Conservation (phyloP, 768 basidiomycete genomes). For the Psilocybe cubensis region DNA sequence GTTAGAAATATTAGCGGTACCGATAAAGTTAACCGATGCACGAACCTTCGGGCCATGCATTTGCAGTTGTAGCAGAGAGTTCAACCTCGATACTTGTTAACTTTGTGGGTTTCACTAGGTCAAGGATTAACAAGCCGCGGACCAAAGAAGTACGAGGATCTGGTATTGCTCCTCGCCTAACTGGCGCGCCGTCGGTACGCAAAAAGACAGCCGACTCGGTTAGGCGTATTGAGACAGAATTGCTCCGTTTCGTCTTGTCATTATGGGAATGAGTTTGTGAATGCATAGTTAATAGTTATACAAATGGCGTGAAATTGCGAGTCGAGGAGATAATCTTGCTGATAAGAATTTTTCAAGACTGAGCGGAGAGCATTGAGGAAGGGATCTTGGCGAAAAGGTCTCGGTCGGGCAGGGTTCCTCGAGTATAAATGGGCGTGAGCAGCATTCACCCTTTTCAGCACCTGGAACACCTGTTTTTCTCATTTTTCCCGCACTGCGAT, state of each 20-base stretch:
- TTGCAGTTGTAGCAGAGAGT: constrained; percentile 70
- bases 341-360: background rate
- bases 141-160: constrained; percentile 53
- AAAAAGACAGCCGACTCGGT: constrained; percentile 80
- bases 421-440: background rate
- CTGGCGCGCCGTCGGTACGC: constrained; percentile 44
- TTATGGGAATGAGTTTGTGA: background rate
- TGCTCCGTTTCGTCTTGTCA: constrained; percentile 32
- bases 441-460: background rate
- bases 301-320: background rate
- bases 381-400: background rate
- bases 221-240: constrained; percentile 58
- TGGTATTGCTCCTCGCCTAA: constrained; percentile 26
- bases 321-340: background rate
- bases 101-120: constrained; percentile 74
- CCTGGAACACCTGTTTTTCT: background rate
- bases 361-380: background rate
- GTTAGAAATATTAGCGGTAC: background rate
- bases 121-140: constrained; percentile 62
- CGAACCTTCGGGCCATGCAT: constrained; percentile 88
- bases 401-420: background rate
- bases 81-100: constrained; percentile 86
- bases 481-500: background rate
- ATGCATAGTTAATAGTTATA: background rate
- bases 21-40: constrained; percentile 8